These are phyloP conservation scores for Rusavskia elegans DNA, from an alignment of 495 filamentous ascomycete genomes.

Conservation along the genomic window DNA sequence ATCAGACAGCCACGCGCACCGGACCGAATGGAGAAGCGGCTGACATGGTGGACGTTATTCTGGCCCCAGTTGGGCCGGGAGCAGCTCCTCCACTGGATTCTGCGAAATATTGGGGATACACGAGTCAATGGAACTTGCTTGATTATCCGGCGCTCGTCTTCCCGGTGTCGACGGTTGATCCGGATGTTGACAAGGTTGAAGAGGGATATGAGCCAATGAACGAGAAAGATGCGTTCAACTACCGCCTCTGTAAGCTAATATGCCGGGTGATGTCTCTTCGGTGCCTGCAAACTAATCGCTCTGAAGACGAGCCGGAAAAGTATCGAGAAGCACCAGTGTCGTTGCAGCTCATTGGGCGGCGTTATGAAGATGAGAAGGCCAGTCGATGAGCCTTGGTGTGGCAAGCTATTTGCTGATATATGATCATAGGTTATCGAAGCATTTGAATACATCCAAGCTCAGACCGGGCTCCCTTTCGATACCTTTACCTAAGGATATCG, in stretches of 20 bases:
- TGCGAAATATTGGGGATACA: slow-evolving; percentile 55
- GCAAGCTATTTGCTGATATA: slow-evolving; percentile 1
- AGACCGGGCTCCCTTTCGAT: slow-evolving; percentile 1
- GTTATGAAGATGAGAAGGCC: slow-evolving; percentile 30
- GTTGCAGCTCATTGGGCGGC: slow-evolving; percentile 25
- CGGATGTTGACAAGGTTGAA: slow-evolving; percentile 16
- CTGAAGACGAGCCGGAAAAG: slow-evolving; percentile 14
- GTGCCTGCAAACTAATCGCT: neutral
- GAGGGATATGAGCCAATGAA: slow-evolving; percentile 18
- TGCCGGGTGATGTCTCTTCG: neutral
- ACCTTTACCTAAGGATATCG: neutral
- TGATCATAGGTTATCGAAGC: slow-evolving; percentile 15
- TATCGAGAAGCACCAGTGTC: slow-evolving; percentile 20
- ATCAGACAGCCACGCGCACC: slow-evolving; percentile 22
- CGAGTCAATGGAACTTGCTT: slow-evolving; percentile 56
- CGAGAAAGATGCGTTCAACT: slow-evolving; percentile 24
- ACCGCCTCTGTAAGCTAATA: slow-evolving; percentile 18
- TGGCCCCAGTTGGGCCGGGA: slow-evolving; percentile 45
- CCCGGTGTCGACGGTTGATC: slow-evolving; percentile 18
- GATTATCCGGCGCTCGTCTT: slow-evolving; percentile 49
- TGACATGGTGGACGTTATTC: slow-evolving; percentile 48
- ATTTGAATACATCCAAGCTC: slow-evolving; percentile 19
- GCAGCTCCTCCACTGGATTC: slow-evolving; percentile 43
- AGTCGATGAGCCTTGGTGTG: neutral
- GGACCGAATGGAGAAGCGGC: slow-evolving; percentile 3